Base-by-base conservation (phyloP, 2,329 filamentous ascomycete species). In the Aspergillus chevalieri region DNA sequence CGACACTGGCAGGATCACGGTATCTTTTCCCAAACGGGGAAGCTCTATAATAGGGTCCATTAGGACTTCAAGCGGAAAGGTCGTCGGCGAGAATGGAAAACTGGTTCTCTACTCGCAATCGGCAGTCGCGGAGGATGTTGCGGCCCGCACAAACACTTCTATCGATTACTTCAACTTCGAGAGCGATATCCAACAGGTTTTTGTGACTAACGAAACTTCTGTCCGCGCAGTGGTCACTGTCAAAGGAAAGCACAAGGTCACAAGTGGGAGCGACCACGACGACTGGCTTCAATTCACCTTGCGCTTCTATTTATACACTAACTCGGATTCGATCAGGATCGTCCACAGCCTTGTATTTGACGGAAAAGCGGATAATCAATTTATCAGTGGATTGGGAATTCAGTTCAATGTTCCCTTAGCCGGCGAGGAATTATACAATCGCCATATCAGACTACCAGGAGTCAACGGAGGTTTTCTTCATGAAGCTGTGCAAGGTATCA, bases 401-500 rank as follows among this genome's bases (percentile, higher is more conserved):
- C 49, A 41, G 4, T 54, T 57, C 26, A 4, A 44, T 8, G 74
- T 84, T 0, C 81, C 81, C 0, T 67, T 84, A 0, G 65, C 66
- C 2, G 72, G 65, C 0, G 76, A 81, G 34, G 70, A 80, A 51
- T 58, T 78, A 6, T 82, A 82, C 58, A 74, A 85, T 60, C 78
- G 81, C 2, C 81, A 84, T 49, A 62, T 84, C 5, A 69, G 80
- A 7, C 69, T 84, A 17, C 75, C 78, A 0, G 80, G 80, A 10
- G 73, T 75, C 0, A 72, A 78, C 3, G 78, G 78, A 0, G 80
- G 80, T 0, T 61, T 83, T 6, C 65, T 85, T 0, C 74, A 71
- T 17, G 82, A 85, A 58, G 78, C 78, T 0, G 78, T 83, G 0
- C 75, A 82, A 56, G 80, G 81, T 1, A 71, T 85, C 10, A 82